phyloP scores from a whole-genome alignment of 2,329 filamentous ascomycete species.

The Chrysoporthe puriensis region DNA sequence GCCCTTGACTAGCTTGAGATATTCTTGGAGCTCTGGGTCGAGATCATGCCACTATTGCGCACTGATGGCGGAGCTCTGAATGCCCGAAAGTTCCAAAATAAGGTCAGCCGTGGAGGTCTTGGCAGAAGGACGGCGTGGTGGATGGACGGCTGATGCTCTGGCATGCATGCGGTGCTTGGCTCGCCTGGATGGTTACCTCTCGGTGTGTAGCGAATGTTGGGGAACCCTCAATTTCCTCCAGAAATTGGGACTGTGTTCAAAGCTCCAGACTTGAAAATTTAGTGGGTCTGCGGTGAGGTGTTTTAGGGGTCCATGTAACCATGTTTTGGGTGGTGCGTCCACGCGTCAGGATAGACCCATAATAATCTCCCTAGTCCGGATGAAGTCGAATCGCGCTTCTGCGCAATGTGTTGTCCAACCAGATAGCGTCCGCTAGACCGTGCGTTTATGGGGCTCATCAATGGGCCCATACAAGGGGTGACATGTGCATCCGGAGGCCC shows the following conservation, averaged over 20 bases:
- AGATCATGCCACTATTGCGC: background rate
- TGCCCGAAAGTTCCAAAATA: background rate
- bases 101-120: background rate
- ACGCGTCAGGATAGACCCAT: conserved; percentile 6
- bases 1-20: background rate
- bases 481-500: background rate
- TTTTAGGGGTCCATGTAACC: conserved; percentile 12
- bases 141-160: background rate
- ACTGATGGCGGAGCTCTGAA: background rate
- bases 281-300: conserved; percentile 10
- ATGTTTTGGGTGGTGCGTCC: background rate
- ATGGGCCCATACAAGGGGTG: background rate
- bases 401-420: conserved; percentile 1
- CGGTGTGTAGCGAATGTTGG: background rate
- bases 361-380: background rate
- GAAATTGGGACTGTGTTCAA: background rate
- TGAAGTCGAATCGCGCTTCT: conserved; percentile 1
- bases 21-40: background rate
- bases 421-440: conserved; percentile 2
- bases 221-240: background rate
- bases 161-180: background rate
- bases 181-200: background rate
- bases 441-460: background rate
- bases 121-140: background rate
- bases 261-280: background rate